Base-by-base conservation (phyloP, 257 asterid genomes). In the Ballota nigra region DNA sequence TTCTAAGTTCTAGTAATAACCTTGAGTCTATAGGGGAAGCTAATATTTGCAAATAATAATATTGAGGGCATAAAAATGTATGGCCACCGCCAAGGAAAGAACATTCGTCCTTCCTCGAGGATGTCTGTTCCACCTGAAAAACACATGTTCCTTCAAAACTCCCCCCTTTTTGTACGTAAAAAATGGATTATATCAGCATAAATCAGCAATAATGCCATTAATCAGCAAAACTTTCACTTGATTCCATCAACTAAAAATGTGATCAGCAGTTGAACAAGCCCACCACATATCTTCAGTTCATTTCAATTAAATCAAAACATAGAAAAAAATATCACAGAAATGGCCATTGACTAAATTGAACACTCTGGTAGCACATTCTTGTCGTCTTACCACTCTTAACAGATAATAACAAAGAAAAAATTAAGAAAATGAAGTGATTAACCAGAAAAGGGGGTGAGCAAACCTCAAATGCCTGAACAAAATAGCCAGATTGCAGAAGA, bases 381-480 rank as follows among this genome's bases (percentile, higher is more conserved):
- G 18, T 26, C 52, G 15, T 23, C 19, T 64, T 29, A n/a, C n/a
- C n/a, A n/a, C 20, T 24, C 45, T 40, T 12, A 16, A 13, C 24
- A 33, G 9, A 69, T n/a, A n/a, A n/a, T n/a, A n/a, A n/a, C n/a
- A n/a, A n/a, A n/a, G 6, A 31, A 43, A 19, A 26, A 61, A 69
- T 68, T 16, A 47, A 8, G 13, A 33, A 53, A 24, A 66, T 8
- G 1, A 8, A 38, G 22, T 1, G 7, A 68, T n/a, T 52, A 15
- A 28, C 20, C 34, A 2, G 3, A 63, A 43, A 38, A 1, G 57
- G 56, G 63, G 65, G 55, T 18, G 29, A 19, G 33, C 76, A 72
- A 75, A 92, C 97, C 98, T 93, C 96, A 64, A 83, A 87, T 23
- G 96, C 96, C 76, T 79, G 96, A 70, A 91, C 85, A 5, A 72